A percentile compares a stretch with the other conserved stretches of the same genome.
These are phyloP conservation scores for Hemileccinum impolitum DNA, from an alignment of 768 basidiomycete genomes.

Conservation along the genomic window DNA sequence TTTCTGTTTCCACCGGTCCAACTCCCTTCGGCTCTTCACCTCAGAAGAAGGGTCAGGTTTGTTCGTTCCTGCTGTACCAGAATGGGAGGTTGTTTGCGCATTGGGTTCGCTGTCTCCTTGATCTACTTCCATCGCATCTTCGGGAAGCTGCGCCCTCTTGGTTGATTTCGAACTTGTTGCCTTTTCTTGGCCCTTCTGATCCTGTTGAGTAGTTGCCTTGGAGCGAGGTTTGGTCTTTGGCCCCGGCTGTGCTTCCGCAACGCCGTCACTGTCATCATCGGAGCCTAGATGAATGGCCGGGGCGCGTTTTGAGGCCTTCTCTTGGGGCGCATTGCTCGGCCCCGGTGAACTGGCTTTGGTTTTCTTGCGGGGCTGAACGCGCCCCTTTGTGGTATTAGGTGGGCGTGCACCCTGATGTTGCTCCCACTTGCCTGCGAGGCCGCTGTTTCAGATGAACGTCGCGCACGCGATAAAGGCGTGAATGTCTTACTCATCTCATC, in stretches of 20 bases:
- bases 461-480: not conserved
- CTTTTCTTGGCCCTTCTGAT: conserved; percentile 11
- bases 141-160: conserved; percentile 2
- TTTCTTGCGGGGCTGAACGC: conserved; percentile 18
- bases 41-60: conserved; percentile 13
- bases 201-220: conserved; percentile 7
- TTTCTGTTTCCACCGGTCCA: conserved; percentile 32
- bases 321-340: conserved; percentile 9
- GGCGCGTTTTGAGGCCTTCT: conserved; percentile 17
- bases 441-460: conserved; percentile 27
- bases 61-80: conserved; percentile 8
- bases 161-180: conserved; percentile 6
- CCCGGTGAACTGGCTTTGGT: conserved; percentile 12
- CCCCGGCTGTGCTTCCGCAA: conserved; percentile 4
- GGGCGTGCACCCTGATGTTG: conserved; percentile 7
- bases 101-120: conserved; percentile 2
- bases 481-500: conserved; percentile 29
- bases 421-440: conserved; percentile 21
- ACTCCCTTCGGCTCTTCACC: conserved; percentile 17
- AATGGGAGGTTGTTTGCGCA: conserved; percentile 1
- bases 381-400: conserved; percentile 12
- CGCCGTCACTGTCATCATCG: conserved; percentile 1
- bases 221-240: conserved; percentile 19
- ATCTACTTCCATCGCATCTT: conserved; percentile 17
- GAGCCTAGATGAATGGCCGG: not conserved